Base-by-base conservation (phyloP, 345 rosid genomes). In the Geranium rotundifolium region DNA sequence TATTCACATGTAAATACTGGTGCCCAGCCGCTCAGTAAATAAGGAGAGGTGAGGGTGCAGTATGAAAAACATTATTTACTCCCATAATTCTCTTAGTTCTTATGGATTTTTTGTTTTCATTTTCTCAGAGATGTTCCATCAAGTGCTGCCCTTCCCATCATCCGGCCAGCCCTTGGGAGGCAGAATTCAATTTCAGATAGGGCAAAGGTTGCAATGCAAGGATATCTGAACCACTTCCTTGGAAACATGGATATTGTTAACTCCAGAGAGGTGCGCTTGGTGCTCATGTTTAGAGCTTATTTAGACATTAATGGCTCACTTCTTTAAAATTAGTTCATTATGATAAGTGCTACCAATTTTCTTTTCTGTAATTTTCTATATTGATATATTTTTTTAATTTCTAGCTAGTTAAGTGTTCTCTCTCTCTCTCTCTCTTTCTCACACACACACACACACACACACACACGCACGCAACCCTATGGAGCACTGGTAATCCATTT, bases 181-280 rank as follows among this genome's bases (percentile, higher is more conserved):
- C 99, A 90, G 68, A 82, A 89, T 70, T 86, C 99, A 1, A 85
- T 93, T 69, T 84, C 99, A 1, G 95, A 83, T 54, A 80, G 87
- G 74, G 95, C 95, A 59, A 93, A 93, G 82, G 84, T 80, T 70
- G 96, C 99, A 54, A 93, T 93, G 99, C 97, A 93, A 68, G 86
- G 83, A 67, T 93, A 93, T 71, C 68, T 93, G 67, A 90, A 90
- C 75, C 89, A 86, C 68, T 93, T 93, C 79, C 77, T 93, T 62
- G 99, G 99, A 58, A 88, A 90, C 73, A 68, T 90, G 82, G 97
- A 88, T 76, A 90, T 93, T 72, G 96, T 84, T 60, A 93, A 93
- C 73, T 93, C 97, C 29, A 86, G 80, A 65, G 99, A 93, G 97
- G 99, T 93, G 77, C 57, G 58, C 65, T 75, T 4, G 41, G 61